A percentile compares a stretch with the other conserved stretches of the same genome.
These are phyloP conservation scores for Gossypium trilobum DNA, from an alignment of 441 rosid genomes.

Conservation along the genomic window DNA sequence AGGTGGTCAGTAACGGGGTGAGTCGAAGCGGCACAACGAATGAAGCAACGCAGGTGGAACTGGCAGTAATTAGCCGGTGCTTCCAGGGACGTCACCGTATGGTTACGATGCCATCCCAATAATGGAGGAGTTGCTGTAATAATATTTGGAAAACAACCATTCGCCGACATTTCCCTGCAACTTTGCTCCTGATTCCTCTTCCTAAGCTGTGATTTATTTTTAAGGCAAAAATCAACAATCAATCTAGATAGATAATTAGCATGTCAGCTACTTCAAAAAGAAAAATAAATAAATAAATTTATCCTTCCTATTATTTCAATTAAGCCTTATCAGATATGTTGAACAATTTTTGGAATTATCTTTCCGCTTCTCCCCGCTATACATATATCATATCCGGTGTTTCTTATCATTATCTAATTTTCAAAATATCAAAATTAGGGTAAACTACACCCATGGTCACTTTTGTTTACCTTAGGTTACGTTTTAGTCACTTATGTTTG, in stretches of 20 bases:
- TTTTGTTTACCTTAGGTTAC: too few relatives aligned
- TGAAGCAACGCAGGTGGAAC: neutral
- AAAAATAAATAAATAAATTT: too few relatives aligned
- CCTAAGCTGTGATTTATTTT: neutral
- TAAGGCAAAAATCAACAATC: neutral
- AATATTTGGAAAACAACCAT: neutral
- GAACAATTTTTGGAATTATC: neutral
- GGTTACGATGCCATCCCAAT: neutral
- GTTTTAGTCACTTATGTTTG: too few relatives aligned
- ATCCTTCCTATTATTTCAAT: neutral
- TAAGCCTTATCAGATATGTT: neutral
- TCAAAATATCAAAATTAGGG: too few relatives aligned
- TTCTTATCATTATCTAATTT: too few relatives aligned
- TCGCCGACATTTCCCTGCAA: neutral
- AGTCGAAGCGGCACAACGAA: neutral
- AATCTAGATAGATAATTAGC: neutral
- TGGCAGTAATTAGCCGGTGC: neutral
- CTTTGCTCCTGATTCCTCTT: neutral
- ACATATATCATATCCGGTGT: neutral
- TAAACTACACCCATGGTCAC: too few relatives aligned
- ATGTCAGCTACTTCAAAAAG: too few relatives aligned
- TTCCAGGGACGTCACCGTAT: neutral
- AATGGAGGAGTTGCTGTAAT: neutral
- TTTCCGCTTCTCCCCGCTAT: neutral
- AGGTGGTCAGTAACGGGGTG: neutral